Evolutionary conservation across 2,329 filamentous ascomycete species (phyloP).

Genomic region (Myriosclerotinia duriaeana): DNA sequence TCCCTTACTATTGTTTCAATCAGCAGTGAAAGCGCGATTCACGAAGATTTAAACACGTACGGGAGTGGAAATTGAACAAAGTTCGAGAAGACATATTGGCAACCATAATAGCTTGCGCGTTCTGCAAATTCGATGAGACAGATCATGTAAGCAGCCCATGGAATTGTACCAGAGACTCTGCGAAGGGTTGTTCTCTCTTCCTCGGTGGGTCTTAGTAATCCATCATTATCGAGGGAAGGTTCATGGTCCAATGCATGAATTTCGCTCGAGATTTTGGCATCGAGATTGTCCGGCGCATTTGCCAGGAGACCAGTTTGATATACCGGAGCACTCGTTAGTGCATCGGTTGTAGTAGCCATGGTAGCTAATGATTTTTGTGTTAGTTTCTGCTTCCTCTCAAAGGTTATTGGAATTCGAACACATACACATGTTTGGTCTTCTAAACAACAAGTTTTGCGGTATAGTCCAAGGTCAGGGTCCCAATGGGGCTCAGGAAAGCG

Average conservation of each 20-base stretch:
- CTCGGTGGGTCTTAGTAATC: conserved; percentile 45
- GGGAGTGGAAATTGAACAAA: conserved; percentile 62
- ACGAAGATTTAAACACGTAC: neutral
- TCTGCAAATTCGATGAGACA: conserved; percentile 74
- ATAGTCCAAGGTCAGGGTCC: neutral
- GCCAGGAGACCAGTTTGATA: conserved; percentile 12
- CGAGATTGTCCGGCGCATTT: conserved; percentile 16
- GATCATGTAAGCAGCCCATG: conserved; percentile 66
- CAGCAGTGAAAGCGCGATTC: neutral
- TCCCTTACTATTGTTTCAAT: conserved; percentile 34
- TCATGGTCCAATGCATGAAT: conserved; percentile 8
- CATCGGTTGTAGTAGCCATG: conserved; percentile 15
- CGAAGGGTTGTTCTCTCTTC: conserved; percentile 61
- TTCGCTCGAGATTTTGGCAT: conserved; percentile 18
- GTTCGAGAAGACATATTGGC: conserved; percentile 58
- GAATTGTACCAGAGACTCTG: conserved; percentile 63
- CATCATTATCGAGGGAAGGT: conserved; percentile 20
- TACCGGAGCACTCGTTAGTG: conserved; percentile 14
- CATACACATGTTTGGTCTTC: neutral
- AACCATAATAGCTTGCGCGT: conserved; percentile 76
- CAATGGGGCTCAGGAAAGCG: neutral
- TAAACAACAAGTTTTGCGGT: neutral
- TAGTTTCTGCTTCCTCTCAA: neutral
- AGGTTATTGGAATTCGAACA: neutral
- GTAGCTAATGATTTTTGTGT: conserved; percentile 1